Evolutionary conservation across 352 stramenopile genomes (phyloP).

Genomic region (Globisporangium solare): DNA sequence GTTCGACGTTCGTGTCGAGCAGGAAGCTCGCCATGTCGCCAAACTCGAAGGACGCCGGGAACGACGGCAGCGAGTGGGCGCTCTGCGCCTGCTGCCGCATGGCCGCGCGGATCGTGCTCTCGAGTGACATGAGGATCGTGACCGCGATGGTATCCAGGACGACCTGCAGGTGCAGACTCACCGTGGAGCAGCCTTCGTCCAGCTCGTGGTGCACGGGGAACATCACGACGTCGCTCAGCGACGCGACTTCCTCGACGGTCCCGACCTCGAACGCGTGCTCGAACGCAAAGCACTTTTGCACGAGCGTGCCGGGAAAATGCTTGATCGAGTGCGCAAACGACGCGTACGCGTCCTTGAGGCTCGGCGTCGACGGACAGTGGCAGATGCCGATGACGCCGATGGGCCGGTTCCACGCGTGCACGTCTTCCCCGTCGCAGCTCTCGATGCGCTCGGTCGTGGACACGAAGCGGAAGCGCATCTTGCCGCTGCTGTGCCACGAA

Average conservation of each 20-base stretch:
- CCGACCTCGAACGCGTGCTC: slow-evolving; percentile 69
- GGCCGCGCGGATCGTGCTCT: slow-evolving; percentile 66
- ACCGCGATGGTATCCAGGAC: slow-evolving; percentile 80
- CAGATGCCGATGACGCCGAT: slow-evolving; percentile 76
- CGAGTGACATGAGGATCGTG: slow-evolving; percentile 78
- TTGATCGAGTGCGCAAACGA: slow-evolving; percentile 65
- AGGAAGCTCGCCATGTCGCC: slow-evolving; percentile 43
- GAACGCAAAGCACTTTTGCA: slow-evolving; percentile 84
- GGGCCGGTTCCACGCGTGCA: slow-evolving; percentile 60
- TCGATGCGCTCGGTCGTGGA: slow-evolving; percentile 56
- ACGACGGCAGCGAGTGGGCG: slow-evolving; percentile 12
- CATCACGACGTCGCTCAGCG: slow-evolving; percentile 69
- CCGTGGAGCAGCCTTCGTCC: slow-evolving; percentile 58
- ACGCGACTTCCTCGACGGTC: slow-evolving; percentile 49
- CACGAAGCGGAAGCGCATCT: slow-evolving; percentile 70
- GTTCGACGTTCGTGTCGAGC: slow-evolving; percentile 75
- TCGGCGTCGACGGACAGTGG: slow-evolving; percentile 67
- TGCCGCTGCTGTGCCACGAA: slow-evolving; percentile 53
- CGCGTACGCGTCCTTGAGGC: slow-evolving; percentile 46
- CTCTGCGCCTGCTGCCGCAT: slow-evolving; percentile 33
- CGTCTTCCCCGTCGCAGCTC: slow-evolving; percentile 65
- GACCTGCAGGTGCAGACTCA: slow-evolving; percentile 75
- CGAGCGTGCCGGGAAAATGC: slow-evolving; percentile 60
- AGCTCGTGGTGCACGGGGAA: slow-evolving; percentile 77
- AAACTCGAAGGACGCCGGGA: slow-evolving; percentile 21